Evolutionary conservation across 2,329 filamentous ascomycete species (phyloP).

Genomic region (Aspergillus neotritici): DNA sequence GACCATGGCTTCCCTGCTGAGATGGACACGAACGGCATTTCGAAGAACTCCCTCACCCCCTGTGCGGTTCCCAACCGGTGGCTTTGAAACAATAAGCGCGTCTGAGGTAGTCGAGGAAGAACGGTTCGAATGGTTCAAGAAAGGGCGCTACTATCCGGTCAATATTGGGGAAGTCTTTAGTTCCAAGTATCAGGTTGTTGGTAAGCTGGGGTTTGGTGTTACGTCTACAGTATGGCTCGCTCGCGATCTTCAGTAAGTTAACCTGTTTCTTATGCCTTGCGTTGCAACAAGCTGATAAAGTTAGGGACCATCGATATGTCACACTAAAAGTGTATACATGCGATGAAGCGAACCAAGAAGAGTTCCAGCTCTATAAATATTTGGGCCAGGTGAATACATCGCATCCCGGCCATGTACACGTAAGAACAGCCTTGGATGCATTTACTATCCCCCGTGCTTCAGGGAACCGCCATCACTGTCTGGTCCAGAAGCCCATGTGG

Average conservation of each 20-base stretch:
- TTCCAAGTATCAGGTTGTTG: slow-evolving; percentile 24
- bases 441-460: slow-evolving; percentile 26
- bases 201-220: slow-evolving; percentile 27
- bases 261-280: slow-evolving; percentile 1
- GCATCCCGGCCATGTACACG: slow-evolving; percentile 24
- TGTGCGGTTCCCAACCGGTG: slow-evolving; percentile 16
- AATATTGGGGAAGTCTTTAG: slow-evolving; percentile 26
- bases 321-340: slow-evolving; percentile 22
- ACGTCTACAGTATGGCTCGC: slow-evolving; percentile 29
- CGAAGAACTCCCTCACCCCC: slow-evolving; percentile 12
- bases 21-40: slow-evolving; percentile 16
- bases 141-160: slow-evolving; percentile 27
- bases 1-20: slow-evolving; percentile 16
- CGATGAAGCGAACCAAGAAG: slow-evolving; percentile 14
- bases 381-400: slow-evolving; percentile 19
- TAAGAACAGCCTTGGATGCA: slow-evolving; percentile 27
- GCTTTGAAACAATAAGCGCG: slow-evolving; percentile 14
- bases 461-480: slow-evolving; percentile 24
- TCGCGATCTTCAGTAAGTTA: slow-evolving; percentile 22
- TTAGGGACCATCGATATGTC: slow-evolving; percentile 19
- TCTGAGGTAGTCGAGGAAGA: slow-evolving; percentile 22
- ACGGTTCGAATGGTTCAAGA: slow-evolving; percentile 20
- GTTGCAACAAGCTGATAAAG: slow-evolving; percentile 8
- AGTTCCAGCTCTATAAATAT: slow-evolving; percentile 26
- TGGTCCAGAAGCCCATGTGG: slow-evolving; percentile 35